Evolutionary conservation across 257 asterid genomes (phyloP), one percentile per base, ranked within the genome.

Genomic region (Lavandula angustifolia): DNA sequence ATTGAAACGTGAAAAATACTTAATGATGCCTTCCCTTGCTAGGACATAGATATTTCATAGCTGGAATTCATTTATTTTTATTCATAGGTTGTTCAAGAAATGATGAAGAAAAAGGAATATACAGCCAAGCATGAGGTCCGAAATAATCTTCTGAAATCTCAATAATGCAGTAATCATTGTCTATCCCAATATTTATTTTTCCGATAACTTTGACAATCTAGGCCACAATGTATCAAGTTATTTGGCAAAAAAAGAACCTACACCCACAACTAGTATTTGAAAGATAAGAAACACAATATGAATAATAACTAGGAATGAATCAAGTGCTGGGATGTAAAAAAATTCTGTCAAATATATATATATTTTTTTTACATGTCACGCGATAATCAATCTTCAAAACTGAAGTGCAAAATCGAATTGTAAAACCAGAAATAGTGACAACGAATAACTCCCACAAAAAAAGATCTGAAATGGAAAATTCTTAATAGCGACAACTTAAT

Each of bases 1-100:
- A 32, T 44, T 70, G 70, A 70, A 74, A 67, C 70, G 76, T 66
- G 75, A 56, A 68, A 66, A 66, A 62, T 51, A 67, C 69, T 42
- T 71, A 64, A 14, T 49, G 49, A 33, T 62, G 50, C 37, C 35
- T 60, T 60, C 44, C 32, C 43, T 61, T 44, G 22, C 66, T 7
- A n/a, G 37, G 63, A 32, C 44, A 44, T 46, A 4, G 18, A 60
- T 41, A 43, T 60, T 68, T 41, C 75, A 63, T 9, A 63, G 58
- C 50, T 46, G 72, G 53, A 40, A 44, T 37, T 55, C 41, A 65
- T 69, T 77, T 60, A 47, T 31, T 70, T 66, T 41, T 32, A 62
- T 70, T 54, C 75, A 63, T 46, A 49, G 48, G 31, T 78, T 64
- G 62, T 72, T 56, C 22, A 69, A n/a, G 33, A 41, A 18, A 44